phyloP scores from a whole-genome alignment of 257 asterid genomes.

The Gentiana macrophylla region DNA sequence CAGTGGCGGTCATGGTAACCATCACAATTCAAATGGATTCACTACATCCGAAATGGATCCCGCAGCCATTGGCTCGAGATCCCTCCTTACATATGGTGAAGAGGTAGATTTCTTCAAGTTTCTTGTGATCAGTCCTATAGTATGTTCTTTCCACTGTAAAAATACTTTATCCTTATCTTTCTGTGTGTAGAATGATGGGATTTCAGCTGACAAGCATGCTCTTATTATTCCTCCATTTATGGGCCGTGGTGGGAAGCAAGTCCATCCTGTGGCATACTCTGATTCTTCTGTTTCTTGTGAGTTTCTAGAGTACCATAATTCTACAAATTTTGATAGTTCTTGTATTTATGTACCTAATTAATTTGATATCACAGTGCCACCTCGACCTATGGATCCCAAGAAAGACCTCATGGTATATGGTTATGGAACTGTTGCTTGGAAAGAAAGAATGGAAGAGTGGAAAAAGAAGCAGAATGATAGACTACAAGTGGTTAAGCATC shows the following conservation, averaged over 20 bases:
- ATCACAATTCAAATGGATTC: constrained; percentile 40
- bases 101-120: constrained; percentile 44
- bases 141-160: too few relatives aligned
- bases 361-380: constrained; percentile 50
- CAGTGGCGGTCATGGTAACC: constrained; percentile 36
- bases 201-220: constrained; percentile 93
- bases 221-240: constrained; percentile 73
- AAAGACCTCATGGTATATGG: constrained; percentile 92
- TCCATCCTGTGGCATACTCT: constrained; percentile 59
- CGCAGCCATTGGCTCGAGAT: constrained; percentile 60
- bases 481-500: constrained; percentile 89
- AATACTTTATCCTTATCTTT: not conserved
- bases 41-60: constrained; percentile 61
- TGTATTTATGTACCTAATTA: too few relatives aligned
- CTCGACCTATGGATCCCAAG: constrained; percentile 96
- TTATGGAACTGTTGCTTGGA: constrained; percentile 96
- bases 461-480: constrained; percentile 82
- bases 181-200: constrained; percentile 73
- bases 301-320: constrained; percentile 14
- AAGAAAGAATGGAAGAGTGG: constrained; percentile 99
- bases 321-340: too few relatives aligned
- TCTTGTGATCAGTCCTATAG: not conserved
- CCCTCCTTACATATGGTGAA: constrained; percentile 91
- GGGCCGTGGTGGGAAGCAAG: constrained; percentile 68
- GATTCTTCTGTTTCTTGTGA: constrained; percentile 73